Conservation (phyloP, 2,329 filamentous ascomycete genomes). For the Xylariaceae sp. region DNA sequence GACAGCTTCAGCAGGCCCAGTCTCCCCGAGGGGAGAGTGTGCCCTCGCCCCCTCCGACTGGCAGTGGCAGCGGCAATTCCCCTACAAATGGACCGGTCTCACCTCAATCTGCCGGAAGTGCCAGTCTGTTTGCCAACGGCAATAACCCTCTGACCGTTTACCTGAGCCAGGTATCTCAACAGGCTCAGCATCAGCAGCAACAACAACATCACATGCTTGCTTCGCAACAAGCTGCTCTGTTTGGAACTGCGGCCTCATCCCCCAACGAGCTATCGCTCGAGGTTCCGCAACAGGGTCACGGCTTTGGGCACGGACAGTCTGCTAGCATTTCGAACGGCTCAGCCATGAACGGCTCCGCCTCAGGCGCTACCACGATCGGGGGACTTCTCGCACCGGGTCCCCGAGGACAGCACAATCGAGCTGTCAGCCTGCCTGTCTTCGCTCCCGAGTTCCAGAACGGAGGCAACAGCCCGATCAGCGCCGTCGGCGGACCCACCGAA, state of each 20-base stretch:
- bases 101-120: slow-evolving; percentile 48
- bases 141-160: slow-evolving; percentile 94
- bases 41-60: slow-evolving; percentile 54
- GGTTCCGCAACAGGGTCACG: slow-evolving; percentile 56
- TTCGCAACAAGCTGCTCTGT: slow-evolving; percentile 76
- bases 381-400: slow-evolving; percentile 69
- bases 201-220: slow-evolving; percentile 68
- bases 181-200: slow-evolving; percentile 69
- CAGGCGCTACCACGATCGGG: slow-evolving; percentile 65
- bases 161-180: slow-evolving; percentile 74
- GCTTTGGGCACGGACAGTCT: slow-evolving; percentile 60
- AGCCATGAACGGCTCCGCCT: slow-evolving; percentile 44
- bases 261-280: slow-evolving; percentile 54
- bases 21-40: slow-evolving; percentile 62
- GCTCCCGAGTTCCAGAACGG: slow-evolving; percentile 61
- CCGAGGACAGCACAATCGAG: slow-evolving; percentile 66
- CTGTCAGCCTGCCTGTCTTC: slow-evolving; percentile 79
- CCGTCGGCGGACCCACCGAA: slow-evolving; percentile 42
- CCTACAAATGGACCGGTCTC: slow-evolving; percentile 50
- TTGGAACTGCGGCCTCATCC: slow-evolving; percentile 64
- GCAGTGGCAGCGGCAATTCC: slow-evolving; percentile 55
- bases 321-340: slow-evolving; percentile 64
- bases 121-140: slow-evolving; percentile 73
- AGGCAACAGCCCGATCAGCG: slow-evolving; percentile 45
- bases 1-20: slow-evolving; percentile 71